phyloP scores from a whole-genome alignment of 2,329 filamentous ascomycete species.

The Lithohypha guttulata region DNA sequence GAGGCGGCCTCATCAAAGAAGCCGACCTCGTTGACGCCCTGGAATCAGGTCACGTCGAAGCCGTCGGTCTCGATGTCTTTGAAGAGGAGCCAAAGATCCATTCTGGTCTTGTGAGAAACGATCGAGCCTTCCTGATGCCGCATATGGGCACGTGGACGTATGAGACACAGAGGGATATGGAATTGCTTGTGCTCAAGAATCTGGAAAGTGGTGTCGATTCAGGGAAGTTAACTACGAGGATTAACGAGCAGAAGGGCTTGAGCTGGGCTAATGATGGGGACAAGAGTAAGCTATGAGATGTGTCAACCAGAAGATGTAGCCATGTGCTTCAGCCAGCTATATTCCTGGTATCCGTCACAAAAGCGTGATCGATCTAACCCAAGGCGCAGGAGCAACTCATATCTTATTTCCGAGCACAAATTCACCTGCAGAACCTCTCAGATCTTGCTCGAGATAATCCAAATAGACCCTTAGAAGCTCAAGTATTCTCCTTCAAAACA shows the following conservation, averaged over 20 bases:
- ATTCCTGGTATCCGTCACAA: no score
- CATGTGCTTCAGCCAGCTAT: no score
- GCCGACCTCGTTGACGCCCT: slow-evolving; percentile 36
- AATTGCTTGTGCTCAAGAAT: slow-evolving; percentile 48
- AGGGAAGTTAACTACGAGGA: slow-evolving; percentile 48
- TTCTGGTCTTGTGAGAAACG: slow-evolving; percentile 36
- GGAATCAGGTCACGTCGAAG: slow-evolving; percentile 35
- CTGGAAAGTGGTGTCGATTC: slow-evolving; percentile 46
- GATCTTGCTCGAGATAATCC: no score
- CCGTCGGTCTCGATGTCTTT: slow-evolving; percentile 38
- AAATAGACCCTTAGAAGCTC: no score
- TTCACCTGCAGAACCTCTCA: no score
- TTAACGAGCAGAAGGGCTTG: slow-evolving; percentile 47
- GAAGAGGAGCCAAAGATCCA: slow-evolving; percentile 39
- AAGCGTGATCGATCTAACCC: no score
- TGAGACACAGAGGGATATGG: slow-evolving; percentile 53
- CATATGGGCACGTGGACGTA: slow-evolving; percentile 51
- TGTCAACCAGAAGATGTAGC: no score
- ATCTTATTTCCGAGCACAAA: no score
- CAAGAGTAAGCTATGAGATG: slow-evolving; percentile 4
- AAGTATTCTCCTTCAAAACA: no score
- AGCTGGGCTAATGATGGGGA: slow-evolving; percentile 13
- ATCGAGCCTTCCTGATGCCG: slow-evolving; percentile 43
- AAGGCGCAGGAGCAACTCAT: no score
- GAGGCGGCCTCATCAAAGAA: slow-evolving; percentile 36